Base-by-base conservation (phyloP, 2,329 filamentous ascomycete species). In the Ambrosiella xylebori region DNA sequence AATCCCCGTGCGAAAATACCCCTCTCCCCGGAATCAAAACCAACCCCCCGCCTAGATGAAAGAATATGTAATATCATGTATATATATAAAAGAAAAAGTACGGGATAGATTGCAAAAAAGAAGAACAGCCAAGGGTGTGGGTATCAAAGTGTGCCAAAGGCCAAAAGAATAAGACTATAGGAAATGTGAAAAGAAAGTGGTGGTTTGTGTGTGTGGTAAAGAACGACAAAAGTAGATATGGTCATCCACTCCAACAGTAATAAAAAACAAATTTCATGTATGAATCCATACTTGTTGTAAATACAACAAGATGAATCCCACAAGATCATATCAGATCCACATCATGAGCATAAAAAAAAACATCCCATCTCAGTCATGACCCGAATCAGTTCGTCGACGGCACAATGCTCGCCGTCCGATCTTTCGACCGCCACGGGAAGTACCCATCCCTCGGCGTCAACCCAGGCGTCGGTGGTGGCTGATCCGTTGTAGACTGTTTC, bases 401-500 rank as follows among this genome's bases (percentile, higher is more conserved):
- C 27, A 44, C 52, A 47, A 40, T 52, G 35, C 57, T 58, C 12
- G 64, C 65, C 56, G 66, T 63, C 56, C 74, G 70, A 57, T 76
- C 74, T 62, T 75, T 70, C 3, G 73, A 73, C 65, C 77, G 77
- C 75, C 75, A 77, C 40, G 69, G 71, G 58, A 77, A 77, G 11
- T 77, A 65, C 57, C 77, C 74, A 3, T 66, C 66, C 13, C 49
- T 40, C 7, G 57, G 57, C 27, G 57, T 58, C 54, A 68, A 64
- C 17, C 62, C 65, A 53, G 62, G 65, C 11, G 63, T 64, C n/a
- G 51, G 51, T 38, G 65, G 64, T 11, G 67, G 57, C 38, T 50
- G 47, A 47, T 58, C 57, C n/a, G 44, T 8, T 27, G 55, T 37
- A 56, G 62, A 72, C 62, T 64, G 68, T 35, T 59, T 69, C 64